Conservation (phyloP, 1,284 basidiomycete species). For the Pyrrhoderma lamaoense region DNA sequence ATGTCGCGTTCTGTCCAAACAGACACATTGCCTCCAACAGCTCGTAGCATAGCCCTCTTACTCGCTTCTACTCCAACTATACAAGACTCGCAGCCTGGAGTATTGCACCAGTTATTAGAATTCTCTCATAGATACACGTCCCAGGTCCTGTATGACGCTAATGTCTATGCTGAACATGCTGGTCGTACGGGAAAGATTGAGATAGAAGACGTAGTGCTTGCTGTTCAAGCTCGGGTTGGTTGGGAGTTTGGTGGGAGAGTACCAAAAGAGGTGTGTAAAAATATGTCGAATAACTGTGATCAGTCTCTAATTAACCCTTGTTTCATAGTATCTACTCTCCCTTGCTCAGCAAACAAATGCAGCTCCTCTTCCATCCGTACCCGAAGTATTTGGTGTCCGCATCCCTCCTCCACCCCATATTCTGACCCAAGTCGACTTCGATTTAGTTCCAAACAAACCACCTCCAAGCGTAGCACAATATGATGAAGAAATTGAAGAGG, state of each 20-base stretch:
- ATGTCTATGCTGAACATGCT: slow-evolving; percentile 92
- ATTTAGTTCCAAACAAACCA: slow-evolving; percentile 83
- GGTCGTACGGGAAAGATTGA: slow-evolving; percentile 73
- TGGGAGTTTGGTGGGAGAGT: slow-evolving; percentile 92
- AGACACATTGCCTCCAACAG: slow-evolving; percentile 80
- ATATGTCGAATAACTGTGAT: not conserved
- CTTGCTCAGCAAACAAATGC: slow-evolving; percentile 90
- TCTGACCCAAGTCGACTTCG: slow-evolving; percentile 88
- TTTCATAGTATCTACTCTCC: slow-evolving; percentile 72
- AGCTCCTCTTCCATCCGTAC: slow-evolving; percentile 81
- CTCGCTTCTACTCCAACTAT: slow-evolving; percentile 90
- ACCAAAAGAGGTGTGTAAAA: slow-evolving; percentile 82
- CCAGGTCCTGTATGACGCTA: slow-evolving; percentile 86
- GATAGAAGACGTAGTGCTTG: slow-evolving; percentile 86
- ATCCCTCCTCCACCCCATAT: slow-evolving; percentile 79
- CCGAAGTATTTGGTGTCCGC: slow-evolving; percentile 93
- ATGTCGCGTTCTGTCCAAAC: slow-evolving; percentile 56
- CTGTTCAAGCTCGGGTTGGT: slow-evolving; percentile 88
- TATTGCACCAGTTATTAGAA: slow-evolving; percentile 91
- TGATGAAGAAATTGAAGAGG: slow-evolving; percentile 74
- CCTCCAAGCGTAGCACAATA: slow-evolving; percentile 66
- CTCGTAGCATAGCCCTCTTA: slow-evolving; percentile 86
- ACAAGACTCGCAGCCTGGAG: slow-evolving; percentile 88
- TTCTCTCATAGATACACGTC: slow-evolving; percentile 94
- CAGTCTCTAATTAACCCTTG: slow-evolving; percentile 1